These are phyloP conservation scores for Podaxis sp. DNA, from an alignment of 768 basidiomycete genomes.

Conservation along the genomic window DNA sequence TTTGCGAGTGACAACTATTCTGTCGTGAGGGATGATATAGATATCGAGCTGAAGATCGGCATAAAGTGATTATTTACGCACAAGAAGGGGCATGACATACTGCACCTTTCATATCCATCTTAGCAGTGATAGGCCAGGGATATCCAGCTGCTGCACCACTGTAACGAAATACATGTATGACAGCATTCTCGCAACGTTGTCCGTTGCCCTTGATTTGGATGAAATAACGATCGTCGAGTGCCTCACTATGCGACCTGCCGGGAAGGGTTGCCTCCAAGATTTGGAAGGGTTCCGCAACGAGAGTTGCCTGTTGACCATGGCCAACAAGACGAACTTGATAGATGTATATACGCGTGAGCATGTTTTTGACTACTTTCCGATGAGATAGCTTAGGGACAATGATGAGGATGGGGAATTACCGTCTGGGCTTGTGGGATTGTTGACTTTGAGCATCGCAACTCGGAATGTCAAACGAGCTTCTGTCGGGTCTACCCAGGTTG, in stretches of 20 bases:
- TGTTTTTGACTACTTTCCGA: neutral
- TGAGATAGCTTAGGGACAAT: neutral
- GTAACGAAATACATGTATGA: no score
- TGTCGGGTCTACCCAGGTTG: neutral
- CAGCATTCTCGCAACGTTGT: no score
- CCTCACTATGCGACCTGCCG: neutral
- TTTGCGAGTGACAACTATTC: neutral
- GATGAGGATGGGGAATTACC: neutral
- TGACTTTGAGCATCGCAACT: neutral
- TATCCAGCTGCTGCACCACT: no score
- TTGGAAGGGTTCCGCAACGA: neutral
- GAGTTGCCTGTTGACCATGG: neutral
- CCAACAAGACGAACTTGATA: neutral
- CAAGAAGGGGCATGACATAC: neutral
- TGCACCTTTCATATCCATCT: neutral
- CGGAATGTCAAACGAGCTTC: neutral
- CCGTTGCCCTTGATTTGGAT: neutral
- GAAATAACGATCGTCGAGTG: neutral
- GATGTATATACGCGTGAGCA: neutral
- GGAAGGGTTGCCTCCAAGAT: neutral
- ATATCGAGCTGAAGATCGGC: neutral
- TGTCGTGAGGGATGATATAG: neutral
- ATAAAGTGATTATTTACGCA: neutral
- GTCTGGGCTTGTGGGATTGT: neutral
- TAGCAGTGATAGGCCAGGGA: neutral